Evolutionary conservation across 2,329 filamentous ascomycete species (phyloP), one percentile per base, ranked within the genome.

Genomic region (Nothophaeocryptopus gaeumannii): DNA sequence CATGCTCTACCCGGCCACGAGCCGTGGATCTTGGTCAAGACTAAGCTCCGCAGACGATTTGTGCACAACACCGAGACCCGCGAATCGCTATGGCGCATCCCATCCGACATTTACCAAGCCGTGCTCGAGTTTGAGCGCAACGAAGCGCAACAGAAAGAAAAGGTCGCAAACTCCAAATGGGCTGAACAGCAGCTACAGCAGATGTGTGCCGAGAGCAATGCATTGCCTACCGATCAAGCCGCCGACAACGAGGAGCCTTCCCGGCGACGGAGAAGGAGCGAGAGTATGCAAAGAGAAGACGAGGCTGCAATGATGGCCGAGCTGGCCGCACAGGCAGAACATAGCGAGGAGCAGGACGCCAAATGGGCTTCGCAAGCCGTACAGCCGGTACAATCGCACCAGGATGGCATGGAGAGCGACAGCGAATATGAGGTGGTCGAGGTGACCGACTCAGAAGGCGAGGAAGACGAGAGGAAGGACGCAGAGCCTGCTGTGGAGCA

Each of bases 61-160:
- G 90, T 91, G 2, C 88, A 95, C 73, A 96, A 99, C 60, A 81
- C 84, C 0, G 79, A 80, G 46, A 96, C 92, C 58, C 88, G 92
- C 33, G 80, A 90, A 59, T 97, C 91, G 69, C 90, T 90, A 69
- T 99, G 95, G 93, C 89, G 89, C 63, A 93, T 96, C 62, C 93
- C 93, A 0, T 82, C 89, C 47, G 85, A 93, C 67, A 78, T 99
- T 32, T 85, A 91, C 78, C 84, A 86, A 53, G 89, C 83, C 0
- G 80, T 85, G 1, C 67, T 80, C 3, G 81, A 83, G 11, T 88
- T 93, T 46, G 83, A 86, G 63, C 72, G 72, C 16, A 74, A 89
- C 47, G 89, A 96, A 68, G 82, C 86, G 66, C 83, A 85, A 58
- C 80, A 82, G 51, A 85, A 71, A 74, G 82, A 72, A 48, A 67